Conservation (phyloP, 2,329 filamentous ascomycete species). For the Diplodia corticola region DNA sequence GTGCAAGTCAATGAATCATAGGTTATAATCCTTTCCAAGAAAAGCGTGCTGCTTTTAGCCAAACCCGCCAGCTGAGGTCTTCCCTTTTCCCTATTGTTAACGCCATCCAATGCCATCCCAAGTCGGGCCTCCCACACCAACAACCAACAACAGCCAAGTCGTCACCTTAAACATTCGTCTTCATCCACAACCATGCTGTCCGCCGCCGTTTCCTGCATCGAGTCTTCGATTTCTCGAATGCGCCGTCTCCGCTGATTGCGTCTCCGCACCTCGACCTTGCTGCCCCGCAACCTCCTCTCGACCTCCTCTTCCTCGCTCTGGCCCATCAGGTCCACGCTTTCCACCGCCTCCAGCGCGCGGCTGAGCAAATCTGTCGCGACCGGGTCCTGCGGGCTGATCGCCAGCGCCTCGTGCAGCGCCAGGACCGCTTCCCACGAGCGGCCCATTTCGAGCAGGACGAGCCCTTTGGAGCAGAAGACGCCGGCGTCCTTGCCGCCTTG, state of each 20-base stretch:
- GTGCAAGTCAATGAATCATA: background rate
- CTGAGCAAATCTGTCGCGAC: constrained; percentile 77
- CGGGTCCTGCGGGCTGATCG: constrained; percentile 75
- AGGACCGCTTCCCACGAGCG: constrained; percentile 75
- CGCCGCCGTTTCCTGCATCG: background rate
- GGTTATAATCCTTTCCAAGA: background rate
- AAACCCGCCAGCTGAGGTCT: background rate
- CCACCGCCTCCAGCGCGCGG: constrained; percentile 57
- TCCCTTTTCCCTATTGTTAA: background rate
- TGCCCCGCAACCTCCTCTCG: constrained; percentile 9
- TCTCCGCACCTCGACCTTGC: constrained; percentile 14
- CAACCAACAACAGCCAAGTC: background rate
- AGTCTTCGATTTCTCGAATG: constrained; percentile 9
- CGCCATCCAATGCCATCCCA: constrained; percentile 13
- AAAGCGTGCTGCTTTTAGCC: background rate
- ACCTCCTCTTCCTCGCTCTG: constrained; percentile 26
- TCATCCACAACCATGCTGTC: constrained; percentile 23
- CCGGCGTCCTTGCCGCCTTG: constrained; percentile 76
- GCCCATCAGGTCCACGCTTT: constrained; percentile 23
- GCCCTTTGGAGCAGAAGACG: constrained; percentile 78
- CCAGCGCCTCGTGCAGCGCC: constrained; percentile 80
- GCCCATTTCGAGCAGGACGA: constrained; percentile 78
- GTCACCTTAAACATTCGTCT: background rate
- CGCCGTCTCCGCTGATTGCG: constrained; percentile 3
- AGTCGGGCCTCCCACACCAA: background rate